Conservation (phyloP, 2,329 filamentous ascomycete genomes). For the Xylaria sp. region DNA sequence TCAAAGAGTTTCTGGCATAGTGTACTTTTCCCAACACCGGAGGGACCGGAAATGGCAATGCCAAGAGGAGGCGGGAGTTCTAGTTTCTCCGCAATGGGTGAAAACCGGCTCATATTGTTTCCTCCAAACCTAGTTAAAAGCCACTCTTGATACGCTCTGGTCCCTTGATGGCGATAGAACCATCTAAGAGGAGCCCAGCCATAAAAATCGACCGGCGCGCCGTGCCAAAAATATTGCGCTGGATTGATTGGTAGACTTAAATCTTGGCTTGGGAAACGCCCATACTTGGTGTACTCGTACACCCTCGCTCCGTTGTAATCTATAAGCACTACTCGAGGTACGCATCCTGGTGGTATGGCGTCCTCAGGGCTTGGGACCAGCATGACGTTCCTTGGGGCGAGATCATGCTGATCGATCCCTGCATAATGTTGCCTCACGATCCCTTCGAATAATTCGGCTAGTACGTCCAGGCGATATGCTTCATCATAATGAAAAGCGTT, state of each 20-base stretch:
- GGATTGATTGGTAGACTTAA: not conserved
- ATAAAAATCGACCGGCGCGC: not conserved
- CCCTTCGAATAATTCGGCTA: not conserved
- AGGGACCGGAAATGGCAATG: too few relatives aligned
- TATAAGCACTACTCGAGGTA: slow-evolving; percentile 5
- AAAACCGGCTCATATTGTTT: not conserved
- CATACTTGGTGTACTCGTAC: not conserved
- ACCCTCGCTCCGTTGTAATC: not conserved
- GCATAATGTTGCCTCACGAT: not conserved
- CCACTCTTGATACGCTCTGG: not conserved
- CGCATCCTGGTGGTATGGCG: not conserved
- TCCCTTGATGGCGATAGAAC: not conserved
- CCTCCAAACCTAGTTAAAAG: not conserved
- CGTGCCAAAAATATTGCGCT: not conserved
- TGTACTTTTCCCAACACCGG: too few relatives aligned
- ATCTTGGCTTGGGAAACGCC: too few relatives aligned
- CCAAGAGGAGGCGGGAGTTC: not conserved
- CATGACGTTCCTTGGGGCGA: not conserved
- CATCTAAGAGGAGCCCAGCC: not conserved
- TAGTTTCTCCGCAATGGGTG: not conserved
- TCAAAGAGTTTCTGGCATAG: too few relatives aligned
- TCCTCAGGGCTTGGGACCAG: not conserved
- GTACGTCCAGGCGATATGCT: not conserved
- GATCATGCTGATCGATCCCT: not conserved
- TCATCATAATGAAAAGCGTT: not conserved